Percentiles rank a stretch among this genome's conserved stretches.
Evolutionary conservation across 1,284 basidiomycete genomes (phyloP).

Genomic region (Trichosporon asahii): DNA sequence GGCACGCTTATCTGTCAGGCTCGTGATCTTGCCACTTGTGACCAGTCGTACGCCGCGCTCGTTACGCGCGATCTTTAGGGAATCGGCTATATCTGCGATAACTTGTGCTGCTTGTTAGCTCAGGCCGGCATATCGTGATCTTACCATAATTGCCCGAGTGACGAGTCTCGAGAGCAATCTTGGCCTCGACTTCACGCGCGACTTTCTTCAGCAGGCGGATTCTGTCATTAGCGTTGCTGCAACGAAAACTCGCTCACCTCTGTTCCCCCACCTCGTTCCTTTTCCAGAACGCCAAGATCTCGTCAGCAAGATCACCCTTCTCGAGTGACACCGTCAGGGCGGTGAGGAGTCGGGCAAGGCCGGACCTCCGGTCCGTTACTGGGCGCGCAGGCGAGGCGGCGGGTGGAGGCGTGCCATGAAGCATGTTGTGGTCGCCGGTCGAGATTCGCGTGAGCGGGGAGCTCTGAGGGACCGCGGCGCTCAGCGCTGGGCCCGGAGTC

Average conservation of each 20-base stretch:
- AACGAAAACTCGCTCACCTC: conserved; percentile 15
- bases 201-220: conserved; percentile 13
- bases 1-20: conserved; percentile 14
- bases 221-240: neutral
- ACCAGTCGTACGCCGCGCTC: conserved; percentile 20
- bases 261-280: conserved; percentile 16
- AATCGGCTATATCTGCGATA: conserved; percentile 13
- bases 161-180: conserved; percentile 15
- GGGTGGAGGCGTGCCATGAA: neutral
- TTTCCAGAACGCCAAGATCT: conserved; percentile 23
- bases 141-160: conserved; percentile 15
- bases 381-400: neutral
- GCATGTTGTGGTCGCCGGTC: neutral
- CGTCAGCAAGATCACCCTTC: conserved; percentile 17
- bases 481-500: conserved; percentile 4
- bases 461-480: neutral
- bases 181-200: conserved; percentile 20
- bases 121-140: neutral
- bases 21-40: conserved; percentile 1
- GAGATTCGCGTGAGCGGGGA: neutral
- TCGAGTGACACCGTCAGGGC: conserved; percentile 17
- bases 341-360: conserved; percentile 18
- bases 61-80: conserved; percentile 24
- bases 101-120: conserved; percentile 13
- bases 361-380: neutral